A percentile compares a stretch with the other conserved stretches of the same genome.
Conservation (phyloP, 345 rosid genomes). For the Cardiospermum halicacabum region DNA sequence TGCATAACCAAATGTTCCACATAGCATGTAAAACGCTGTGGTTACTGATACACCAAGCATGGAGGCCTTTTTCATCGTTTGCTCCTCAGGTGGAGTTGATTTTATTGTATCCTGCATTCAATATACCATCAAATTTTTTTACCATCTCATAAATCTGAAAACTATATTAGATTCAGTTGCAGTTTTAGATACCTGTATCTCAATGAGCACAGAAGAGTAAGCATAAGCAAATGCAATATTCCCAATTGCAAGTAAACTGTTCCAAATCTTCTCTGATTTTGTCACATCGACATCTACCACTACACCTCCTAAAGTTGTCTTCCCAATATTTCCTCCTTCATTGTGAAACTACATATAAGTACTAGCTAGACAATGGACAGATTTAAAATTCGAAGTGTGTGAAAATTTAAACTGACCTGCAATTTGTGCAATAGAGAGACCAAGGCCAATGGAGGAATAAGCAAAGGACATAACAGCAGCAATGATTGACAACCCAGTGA, state of each 20-base stretch:
- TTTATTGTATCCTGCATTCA: slow-evolving; percentile 45
- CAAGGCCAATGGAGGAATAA: slow-evolving; percentile 66
- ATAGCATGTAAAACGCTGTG: slow-evolving; percentile 62
- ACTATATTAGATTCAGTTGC: too few relatives aligned
- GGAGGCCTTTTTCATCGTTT: slow-evolving; percentile 59
- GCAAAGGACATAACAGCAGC: slow-evolving; percentile 87
- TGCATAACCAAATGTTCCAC: slow-evolving; percentile 81
- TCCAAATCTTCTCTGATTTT: slow-evolving; percentile 66
- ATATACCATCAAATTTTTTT: background rate
- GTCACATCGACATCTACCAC: slow-evolving; percentile 61
- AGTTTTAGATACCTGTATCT: slow-evolving; percentile 61
- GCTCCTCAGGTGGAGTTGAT: slow-evolving; percentile 55
- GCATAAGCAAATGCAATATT: slow-evolving; percentile 81
- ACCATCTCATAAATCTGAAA: background rate
- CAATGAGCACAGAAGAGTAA: slow-evolving; percentile 64
- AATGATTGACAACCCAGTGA: slow-evolving; percentile 72
- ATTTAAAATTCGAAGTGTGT: too few relatives aligned
- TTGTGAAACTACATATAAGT: too few relatives aligned
- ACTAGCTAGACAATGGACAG: too few relatives aligned
- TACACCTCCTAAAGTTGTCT: slow-evolving; percentile 50
- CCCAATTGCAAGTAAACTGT: slow-evolving; percentile 62
- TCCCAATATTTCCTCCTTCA: slow-evolving; percentile 33
- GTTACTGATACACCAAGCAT: slow-evolving; percentile 46
- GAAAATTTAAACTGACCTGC: slow-evolving; percentile 13
- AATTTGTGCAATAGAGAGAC: slow-evolving; percentile 62